phyloP scores from a whole-genome alignment of 2,329 filamentous ascomycete genomes.

The Cadophora sp. region DNA sequence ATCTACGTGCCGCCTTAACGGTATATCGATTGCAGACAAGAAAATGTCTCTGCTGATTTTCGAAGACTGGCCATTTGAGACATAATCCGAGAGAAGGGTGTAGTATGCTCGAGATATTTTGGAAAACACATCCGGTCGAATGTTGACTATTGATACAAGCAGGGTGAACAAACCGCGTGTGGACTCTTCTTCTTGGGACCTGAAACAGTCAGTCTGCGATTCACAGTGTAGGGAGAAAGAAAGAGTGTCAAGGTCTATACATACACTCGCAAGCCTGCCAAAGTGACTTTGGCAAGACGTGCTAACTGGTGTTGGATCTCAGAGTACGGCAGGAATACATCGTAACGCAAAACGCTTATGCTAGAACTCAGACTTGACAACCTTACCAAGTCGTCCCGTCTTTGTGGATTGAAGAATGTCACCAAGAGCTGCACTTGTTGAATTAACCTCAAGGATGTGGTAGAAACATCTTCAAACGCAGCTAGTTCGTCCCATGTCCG shows the following conservation, averaged over 20 bases:
- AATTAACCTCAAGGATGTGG: slow-evolving; percentile 47
- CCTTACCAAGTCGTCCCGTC: slow-evolving; percentile 55
- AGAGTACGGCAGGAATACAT: slow-evolving; percentile 42
- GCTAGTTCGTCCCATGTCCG: slow-evolving; percentile 68
- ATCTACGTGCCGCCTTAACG: slow-evolving; percentile 30
- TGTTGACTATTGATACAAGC: slow-evolving; percentile 36
- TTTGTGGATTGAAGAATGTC: slow-evolving; percentile 54
- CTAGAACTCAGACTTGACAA: slow-evolving; percentile 50
- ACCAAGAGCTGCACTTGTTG: slow-evolving; percentile 56
- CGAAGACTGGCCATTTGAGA: slow-evolving; percentile 19
- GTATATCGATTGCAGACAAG: slow-evolving; percentile 37
- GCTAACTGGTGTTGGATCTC: slow-evolving; percentile 35
- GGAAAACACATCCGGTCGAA: slow-evolving; percentile 33
- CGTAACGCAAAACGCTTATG: slow-evolving; percentile 43
- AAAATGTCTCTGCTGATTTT: slow-evolving; percentile 29
- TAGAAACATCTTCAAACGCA: slow-evolving; percentile 38
- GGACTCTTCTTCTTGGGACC: slow-evolving; percentile 31
- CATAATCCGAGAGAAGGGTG: slow-evolving; percentile 38
- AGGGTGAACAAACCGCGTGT: slow-evolving; percentile 34
- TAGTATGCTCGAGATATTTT: slow-evolving; percentile 41
- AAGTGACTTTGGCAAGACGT: slow-evolving; percentile 35
- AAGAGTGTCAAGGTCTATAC: slow-evolving; percentile 10
- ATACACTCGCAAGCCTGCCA: slow-evolving; percentile 40
- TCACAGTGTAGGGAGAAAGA: background rate
- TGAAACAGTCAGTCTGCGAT: slow-evolving; percentile 28